phyloP scores from a whole-genome alignment of 164 flowering plant genomes.

The Stephania yunnanensis region DNA sequence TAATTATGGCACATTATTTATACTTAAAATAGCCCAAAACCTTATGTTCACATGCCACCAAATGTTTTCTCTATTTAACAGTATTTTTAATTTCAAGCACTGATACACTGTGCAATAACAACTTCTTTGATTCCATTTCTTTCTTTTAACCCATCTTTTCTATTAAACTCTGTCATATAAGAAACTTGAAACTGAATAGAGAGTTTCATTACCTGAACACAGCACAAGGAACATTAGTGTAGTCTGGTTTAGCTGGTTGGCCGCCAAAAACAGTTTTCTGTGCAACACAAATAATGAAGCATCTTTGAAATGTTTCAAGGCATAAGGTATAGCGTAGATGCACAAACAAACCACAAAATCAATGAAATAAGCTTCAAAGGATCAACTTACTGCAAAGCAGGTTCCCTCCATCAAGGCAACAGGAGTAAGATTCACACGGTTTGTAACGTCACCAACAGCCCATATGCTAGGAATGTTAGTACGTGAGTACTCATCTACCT shows the following conservation, averaged over 20 bases:
- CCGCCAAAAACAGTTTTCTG: conserved; percentile 91
- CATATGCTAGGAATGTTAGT: conserved; percentile 87
- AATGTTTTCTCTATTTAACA: neutral
- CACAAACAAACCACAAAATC: neutral
- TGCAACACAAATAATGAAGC: conserved; percentile 14
- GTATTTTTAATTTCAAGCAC: neutral
- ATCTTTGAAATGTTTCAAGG: neutral
- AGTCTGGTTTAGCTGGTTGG: conserved; percentile 64
- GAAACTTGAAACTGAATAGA: neutral
- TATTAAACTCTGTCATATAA: neutral
- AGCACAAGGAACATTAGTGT: conserved; percentile 69
- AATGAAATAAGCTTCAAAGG: neutral
- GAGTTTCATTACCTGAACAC: conserved; percentile 66
- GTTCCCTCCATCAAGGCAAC: conserved; percentile 87
- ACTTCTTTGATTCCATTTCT: neutral
- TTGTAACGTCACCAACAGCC: conserved; percentile 98
- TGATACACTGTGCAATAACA: neutral
- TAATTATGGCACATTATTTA: too few relatives aligned
- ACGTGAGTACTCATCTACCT: conserved; percentile 87
- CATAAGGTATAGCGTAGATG: neutral
- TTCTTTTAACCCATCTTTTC: neutral
- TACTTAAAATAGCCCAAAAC: too few relatives aligned
- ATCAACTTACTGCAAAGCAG: conserved; percentile 30
- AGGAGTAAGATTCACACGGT: conserved; percentile 82
- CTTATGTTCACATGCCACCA: neutral